Conservation (phyloP, 345 rosid species). For the Citrus trifoliata region DNA sequence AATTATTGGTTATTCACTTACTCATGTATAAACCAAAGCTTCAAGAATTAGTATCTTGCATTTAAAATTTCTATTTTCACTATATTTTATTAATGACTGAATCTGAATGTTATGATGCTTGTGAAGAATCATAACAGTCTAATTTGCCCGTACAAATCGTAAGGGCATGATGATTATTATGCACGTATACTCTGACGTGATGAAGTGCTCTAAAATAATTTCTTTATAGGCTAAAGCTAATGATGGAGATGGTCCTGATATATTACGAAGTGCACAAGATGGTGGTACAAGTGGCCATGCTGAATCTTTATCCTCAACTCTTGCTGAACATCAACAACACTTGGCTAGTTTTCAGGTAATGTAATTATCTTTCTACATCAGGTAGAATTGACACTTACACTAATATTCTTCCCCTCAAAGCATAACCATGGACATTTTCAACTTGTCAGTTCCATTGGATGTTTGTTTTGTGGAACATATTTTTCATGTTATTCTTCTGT, state of each 20-base stretch:
- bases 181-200: not conserved
- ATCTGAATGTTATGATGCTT: not conserved
- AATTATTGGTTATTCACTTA: not conserved
- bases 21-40: not conserved
- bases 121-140: not conserved
- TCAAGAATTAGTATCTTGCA: not conserved
- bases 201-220: constrained; percentile 6
- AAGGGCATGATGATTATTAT: not conserved
- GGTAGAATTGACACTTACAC: not conserved
- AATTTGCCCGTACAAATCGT: not conserved
- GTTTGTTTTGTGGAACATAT: not conserved
- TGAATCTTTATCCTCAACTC: constrained; percentile 87
- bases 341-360: constrained; percentile 95
- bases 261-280: constrained; percentile 69
- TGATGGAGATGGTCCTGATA: constrained; percentile 98
- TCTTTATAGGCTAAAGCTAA: constrained; percentile 85
- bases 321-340: constrained; percentile 96
- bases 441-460: not conserved
- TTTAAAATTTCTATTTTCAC: not conserved
- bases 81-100: not conserved
- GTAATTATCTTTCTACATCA: not conserved
- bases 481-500: not conserved
- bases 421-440: not conserved
- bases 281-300: constrained; percentile 85
- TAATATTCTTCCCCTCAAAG: not conserved